Evolutionary conservation across 2,329 filamentous ascomycete genomes (phyloP), one percentile per base, ranked within the genome.

Genomic region (Stagonosporopsis tanaceti): DNA sequence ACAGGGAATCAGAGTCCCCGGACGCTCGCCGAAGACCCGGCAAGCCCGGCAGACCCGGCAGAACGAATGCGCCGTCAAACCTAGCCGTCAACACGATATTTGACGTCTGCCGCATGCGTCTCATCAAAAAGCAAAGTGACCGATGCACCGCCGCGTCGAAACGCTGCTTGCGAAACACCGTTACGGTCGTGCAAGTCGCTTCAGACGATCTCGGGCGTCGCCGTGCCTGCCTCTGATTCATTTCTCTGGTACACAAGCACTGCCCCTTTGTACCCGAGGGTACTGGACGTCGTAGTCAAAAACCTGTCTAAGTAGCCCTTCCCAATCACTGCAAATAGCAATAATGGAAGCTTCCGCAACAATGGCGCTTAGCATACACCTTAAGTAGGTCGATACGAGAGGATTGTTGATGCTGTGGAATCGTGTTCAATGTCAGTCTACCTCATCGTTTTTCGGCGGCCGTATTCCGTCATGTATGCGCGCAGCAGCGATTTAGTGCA

Each of bases 81-180:
- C 30, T 20, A n/a, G 42, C 25, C 35, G 40, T 42, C 30, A 39
- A 47, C 39, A 40, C 38, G 22, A 38, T 32, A 37, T 50, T 39
- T 39, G 27, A 45, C 12, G 11, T 52, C 54, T 53, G 54, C 54
- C 48, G 54, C 48, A 57, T 57, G 48, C 54, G 48, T 57, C 48
- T 57, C 48, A 57, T 39, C 54, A 56, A 24, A 28, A 17, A 17
- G 27, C 27, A 27, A 40, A 47, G 37, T 32, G 25, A 48, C 54
- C 44, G 50, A 52, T 32, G 44, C 48, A 57, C 42, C 38, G 39
- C 48, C 54, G 50, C 34, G 39, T 30, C 41, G 37, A 50, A 50
- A 50, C 8, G 39, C 45, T 57, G 54, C 32, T 53, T 57, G 54
- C 54, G 45, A 39, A 53, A 45, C 25, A 38, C 39, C 44, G 32